Base-by-base conservation (phyloP, 1,139 yeast species). In the Arxiozyma heterogenica region DNA sequence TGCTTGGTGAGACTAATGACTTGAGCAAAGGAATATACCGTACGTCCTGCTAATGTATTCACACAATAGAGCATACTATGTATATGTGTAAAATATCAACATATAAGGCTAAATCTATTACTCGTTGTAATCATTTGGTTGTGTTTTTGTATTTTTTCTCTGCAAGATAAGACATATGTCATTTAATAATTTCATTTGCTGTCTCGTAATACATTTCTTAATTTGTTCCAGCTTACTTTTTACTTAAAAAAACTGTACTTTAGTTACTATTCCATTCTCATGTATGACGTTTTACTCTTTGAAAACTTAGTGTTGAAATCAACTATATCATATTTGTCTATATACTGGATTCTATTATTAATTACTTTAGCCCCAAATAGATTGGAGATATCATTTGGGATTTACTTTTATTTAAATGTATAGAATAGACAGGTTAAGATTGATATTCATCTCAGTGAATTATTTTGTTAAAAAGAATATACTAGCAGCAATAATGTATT, bases 1-100 rank as follows among this genome's bases (percentile, higher is more conserved):
- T 34, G 39, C 6, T 34, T 34, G 39, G 17, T 4, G 8, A 41
- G 41, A 20, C 30, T 25, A 11, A 6, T 41, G 6, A 23, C 27
- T 20, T 42, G 20, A 9, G 15, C 21, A 1, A 41, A 22, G 9
- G 52, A 53, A 38, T 42, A 50, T 20, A 46, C 7, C 39, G 42
- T 27, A 21, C 49, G 54, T 44, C 44, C 47, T 20, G 54, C 54
- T 15, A 53, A 22, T 1, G 41, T 23, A 45, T 55, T 54, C 12
- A 51, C 27, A 22, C 46, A 51, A 41, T 47, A 53, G 9, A 46
- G 44, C 15, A 27, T 30, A 20, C 51, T 52, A 47, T 41, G 50
- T 25, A 53, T 30, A 39, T 23, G 41, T 23, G 47, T 49, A 27
- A 45, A 47, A n/a, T n/a, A n/a, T 51, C 56, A 12, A 54, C 53